Evolutionary conservation across 495 filamentous ascomycete species (phyloP).

Genomic region (Penicillium coprophilum): DNA sequence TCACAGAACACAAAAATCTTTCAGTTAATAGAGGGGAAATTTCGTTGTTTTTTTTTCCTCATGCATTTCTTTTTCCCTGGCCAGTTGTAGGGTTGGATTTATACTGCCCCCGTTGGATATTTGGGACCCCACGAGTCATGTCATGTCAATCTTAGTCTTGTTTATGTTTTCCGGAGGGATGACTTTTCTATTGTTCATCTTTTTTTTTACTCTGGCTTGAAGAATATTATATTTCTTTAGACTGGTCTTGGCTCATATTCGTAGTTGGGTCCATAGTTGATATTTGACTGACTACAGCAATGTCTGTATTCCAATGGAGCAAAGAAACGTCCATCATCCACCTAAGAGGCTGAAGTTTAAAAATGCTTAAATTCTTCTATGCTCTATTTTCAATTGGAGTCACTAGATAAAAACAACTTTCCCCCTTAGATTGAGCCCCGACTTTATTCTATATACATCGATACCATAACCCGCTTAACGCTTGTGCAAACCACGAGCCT

Average conservation of each 20-base stretch:
- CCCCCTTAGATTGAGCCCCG: background rate
- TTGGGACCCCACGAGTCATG: constrained; percentile 43
- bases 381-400: constrained; percentile 13
- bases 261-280: constrained; percentile 1
- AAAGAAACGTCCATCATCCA: background rate
- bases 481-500: constrained; percentile 43
- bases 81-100: constrained; percentile 29
- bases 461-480: constrained; percentile 20
- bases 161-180: constrained; percentile 30
- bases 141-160: constrained; percentile 30
- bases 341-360: background rate
- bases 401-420: constrained; percentile 1
- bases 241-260: background rate
- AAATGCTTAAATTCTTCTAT: constrained; percentile 4
- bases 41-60: constrained; percentile 27
- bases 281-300: background rate
- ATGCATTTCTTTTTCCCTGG: constrained; percentile 25
- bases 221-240: constrained; percentile 29
- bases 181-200: constrained; percentile 18
- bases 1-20: constrained; percentile 28
- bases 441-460: background rate
- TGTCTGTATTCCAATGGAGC: background rate
- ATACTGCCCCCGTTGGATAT: constrained; percentile 27
- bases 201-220: constrained; percentile 16
- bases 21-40: constrained; percentile 31